Evolutionary conservation across 139 green algal species (phyloP).

Genomic region (Picochlorum sp.): DNA sequence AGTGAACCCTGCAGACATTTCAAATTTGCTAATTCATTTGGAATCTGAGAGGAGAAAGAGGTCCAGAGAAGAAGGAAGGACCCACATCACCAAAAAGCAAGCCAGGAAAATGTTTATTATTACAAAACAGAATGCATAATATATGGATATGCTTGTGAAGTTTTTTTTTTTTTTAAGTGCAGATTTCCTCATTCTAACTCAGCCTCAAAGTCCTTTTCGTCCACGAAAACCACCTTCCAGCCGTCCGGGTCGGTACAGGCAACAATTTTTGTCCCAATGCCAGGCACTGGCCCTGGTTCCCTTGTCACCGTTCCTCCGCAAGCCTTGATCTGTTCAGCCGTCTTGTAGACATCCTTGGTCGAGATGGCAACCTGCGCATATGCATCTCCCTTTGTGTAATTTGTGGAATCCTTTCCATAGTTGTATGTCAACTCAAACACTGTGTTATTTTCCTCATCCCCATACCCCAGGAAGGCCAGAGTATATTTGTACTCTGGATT

Average conservation of each 20-base stretch:
- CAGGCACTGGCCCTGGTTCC: slow-evolving; percentile 43
- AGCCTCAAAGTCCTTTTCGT: slow-evolving; percentile 57
- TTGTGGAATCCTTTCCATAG: slow-evolving; percentile 40
- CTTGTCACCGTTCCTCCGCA: slow-evolving; percentile 45
- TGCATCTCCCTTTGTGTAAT: slow-evolving; percentile 65
- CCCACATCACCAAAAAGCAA: slow-evolving; percentile 9
- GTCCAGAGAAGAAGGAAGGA: slow-evolving; percentile 16
- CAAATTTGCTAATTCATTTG: slow-evolving; percentile 78
- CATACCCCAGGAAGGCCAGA: slow-evolving; percentile 59
- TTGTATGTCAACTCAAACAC: slow-evolving; percentile 94
- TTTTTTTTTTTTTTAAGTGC: no score
- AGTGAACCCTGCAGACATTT: slow-evolving; percentile 93
- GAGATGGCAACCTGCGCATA: slow-evolving; percentile 69
- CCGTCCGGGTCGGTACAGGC: slow-evolving; percentile 54
- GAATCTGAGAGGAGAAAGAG: slow-evolving; percentile 44
- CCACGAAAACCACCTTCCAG: slow-evolving; percentile 59
- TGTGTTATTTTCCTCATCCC: slow-evolving; percentile 52
- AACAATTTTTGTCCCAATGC: slow-evolving; percentile 62
- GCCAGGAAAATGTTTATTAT: not conserved
- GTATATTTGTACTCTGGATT: slow-evolving; percentile 76
- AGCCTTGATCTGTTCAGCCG: slow-evolving; percentile 58
- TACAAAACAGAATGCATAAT: not conserved
- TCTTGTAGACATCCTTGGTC: slow-evolving; percentile 79
- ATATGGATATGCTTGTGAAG: not conserved
- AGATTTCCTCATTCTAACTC: slow-evolving; percentile 30